A percentile compares a stretch with the other conserved stretches of the same genome.
These are phyloP conservation scores for Candida fluviatilis DNA, from an alignment of 805 yeast species.

Conservation along the genomic window DNA sequence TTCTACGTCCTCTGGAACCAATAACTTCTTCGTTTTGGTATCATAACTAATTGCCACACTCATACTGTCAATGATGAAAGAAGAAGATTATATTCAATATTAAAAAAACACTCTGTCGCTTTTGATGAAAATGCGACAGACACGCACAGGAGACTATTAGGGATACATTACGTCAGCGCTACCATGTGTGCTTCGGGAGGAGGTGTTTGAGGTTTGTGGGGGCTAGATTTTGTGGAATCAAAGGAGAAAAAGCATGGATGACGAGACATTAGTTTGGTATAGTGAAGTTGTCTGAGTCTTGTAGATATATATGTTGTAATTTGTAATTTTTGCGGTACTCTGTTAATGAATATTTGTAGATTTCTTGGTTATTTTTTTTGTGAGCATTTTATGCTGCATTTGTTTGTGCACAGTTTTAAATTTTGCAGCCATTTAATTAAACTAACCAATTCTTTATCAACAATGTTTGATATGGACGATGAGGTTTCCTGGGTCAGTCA, in stretches of 20 bases:
- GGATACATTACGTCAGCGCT: too few species aligned
- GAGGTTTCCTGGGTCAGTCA: conserved; percentile 2
- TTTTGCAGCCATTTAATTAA: background rate
- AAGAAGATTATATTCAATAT: too few species aligned
- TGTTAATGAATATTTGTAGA: too few species aligned
- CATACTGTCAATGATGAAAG: conserved; percentile 13
- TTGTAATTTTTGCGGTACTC: background rate
- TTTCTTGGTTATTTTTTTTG: background rate
- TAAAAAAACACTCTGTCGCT: background rate
- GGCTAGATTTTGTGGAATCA: too few species aligned
- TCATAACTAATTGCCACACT: conserved; percentile 22
- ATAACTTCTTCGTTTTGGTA: conserved; percentile 22
- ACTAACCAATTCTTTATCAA: background rate
- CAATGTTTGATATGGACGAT: background rate
- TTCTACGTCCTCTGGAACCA: conserved; percentile 15
- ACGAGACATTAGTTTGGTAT: too few species aligned
- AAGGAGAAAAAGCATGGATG: too few species aligned
- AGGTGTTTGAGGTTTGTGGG: too few species aligned
- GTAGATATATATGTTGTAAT: too few species aligned
- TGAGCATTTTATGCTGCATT: background rate
- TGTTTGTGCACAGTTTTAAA: background rate
- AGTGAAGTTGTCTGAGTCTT: too few species aligned
- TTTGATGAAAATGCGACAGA: too few species aligned
- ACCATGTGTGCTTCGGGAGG: too few species aligned
- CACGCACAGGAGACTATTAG: too few species aligned